Conservation (phyloP, 2,329 filamentous ascomycete genomes). For the Stachybotrys echinatus region DNA sequence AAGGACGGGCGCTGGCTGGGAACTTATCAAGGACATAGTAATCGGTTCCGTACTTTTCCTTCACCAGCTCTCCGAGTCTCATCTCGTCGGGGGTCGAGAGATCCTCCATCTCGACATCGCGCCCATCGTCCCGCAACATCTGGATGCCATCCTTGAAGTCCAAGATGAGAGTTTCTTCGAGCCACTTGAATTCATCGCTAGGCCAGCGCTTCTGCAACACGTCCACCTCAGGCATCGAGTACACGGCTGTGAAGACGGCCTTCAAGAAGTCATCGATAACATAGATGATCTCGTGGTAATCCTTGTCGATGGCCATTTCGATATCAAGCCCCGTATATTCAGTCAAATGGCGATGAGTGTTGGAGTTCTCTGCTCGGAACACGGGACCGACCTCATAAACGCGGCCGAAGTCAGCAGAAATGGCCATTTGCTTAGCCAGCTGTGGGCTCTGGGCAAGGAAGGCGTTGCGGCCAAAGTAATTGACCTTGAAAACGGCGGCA, state of each 20-base stretch:
- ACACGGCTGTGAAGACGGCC: constrained; percentile 49
- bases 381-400: constrained; percentile 73
- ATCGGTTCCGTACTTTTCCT: constrained; percentile 80
- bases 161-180: constrained; percentile 78
- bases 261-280: constrained; percentile 79
- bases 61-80: constrained; percentile 75
- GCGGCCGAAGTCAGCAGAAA: constrained; percentile 80
- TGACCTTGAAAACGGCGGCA: constrained; percentile 83
- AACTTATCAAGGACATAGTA: constrained; percentile 96
- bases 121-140: constrained; percentile 78
- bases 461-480: constrained; percentile 83
- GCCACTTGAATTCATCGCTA: constrained; percentile 78
- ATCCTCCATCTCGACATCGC: constrained; percentile 70
- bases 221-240: constrained; percentile 61
- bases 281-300: constrained; percentile 83
- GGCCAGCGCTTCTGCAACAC: constrained; percentile 79
- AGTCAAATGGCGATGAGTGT: constrained; percentile 89
- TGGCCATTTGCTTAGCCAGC: constrained; percentile 87
- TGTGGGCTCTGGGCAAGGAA: constrained; percentile 92
- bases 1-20: constrained; percentile 75
- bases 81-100: constrained; percentile 83
- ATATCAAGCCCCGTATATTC: constrained; percentile 92
- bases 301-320: constrained; percentile 84
- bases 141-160: constrained; percentile 74
- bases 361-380: constrained; percentile 92